Conservation (phyloP, 2,329 filamentous ascomycete species). For the Lachnellula arida region DNA sequence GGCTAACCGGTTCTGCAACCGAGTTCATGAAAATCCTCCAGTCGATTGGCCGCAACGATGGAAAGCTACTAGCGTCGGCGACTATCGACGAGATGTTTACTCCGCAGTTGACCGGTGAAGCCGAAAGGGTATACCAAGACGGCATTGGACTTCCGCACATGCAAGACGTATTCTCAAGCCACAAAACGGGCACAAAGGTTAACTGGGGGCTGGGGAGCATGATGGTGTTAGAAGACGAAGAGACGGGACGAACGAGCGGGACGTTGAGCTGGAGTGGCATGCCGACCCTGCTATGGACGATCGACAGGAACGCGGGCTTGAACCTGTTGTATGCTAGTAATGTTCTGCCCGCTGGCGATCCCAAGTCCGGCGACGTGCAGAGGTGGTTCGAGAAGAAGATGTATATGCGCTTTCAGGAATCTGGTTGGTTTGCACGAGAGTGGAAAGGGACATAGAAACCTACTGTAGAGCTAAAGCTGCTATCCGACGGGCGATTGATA, state of each 20-base stretch:
- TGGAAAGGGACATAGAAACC: too few relatives aligned
- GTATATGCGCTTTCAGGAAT: background rate
- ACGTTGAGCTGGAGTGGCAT: background rate
- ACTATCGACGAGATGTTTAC: slow-evolving; percentile 3
- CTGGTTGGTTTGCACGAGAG: too few relatives aligned
- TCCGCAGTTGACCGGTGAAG: background rate
- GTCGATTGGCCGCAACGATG: background rate
- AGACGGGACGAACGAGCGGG: background rate
- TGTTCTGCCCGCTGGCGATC: slow-evolving; percentile 7
- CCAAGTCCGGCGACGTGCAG: background rate
- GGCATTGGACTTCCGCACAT: slow-evolving; percentile 21
- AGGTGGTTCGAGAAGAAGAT: slow-evolving; percentile 6
- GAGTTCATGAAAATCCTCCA: background rate
- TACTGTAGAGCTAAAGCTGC: too few relatives aligned
- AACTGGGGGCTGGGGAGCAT: background rate
- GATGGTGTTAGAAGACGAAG: background rate
- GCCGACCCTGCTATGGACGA: background rate
- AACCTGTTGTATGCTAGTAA: slow-evolving; percentile 6
- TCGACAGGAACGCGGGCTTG: background rate
- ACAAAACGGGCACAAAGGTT: slow-evolving; percentile 31
- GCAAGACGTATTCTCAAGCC: background rate
- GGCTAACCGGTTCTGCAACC: background rate
- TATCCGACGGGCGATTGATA: too few relatives aligned
- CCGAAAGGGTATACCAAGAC: background rate
- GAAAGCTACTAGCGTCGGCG: background rate